Conservation (phyloP, 2,329 filamentous ascomycete species). For the Claviceps paspali region DNA sequence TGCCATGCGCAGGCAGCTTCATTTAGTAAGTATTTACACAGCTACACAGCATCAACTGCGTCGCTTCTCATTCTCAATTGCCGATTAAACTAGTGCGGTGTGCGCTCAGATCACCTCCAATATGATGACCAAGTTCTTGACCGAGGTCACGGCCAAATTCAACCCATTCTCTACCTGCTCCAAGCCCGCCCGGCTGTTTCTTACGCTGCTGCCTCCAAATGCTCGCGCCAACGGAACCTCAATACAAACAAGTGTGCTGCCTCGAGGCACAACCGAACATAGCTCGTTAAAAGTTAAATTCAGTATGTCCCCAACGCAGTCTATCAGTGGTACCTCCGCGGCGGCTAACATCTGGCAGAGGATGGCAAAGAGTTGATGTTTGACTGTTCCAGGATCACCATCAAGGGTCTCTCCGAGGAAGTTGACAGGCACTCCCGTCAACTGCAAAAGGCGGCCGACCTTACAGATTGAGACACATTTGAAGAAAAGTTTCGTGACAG, state of each 20-base stretch:
- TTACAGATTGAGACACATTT: constrained; percentile 42
- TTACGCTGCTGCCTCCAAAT: constrained; percentile 67
- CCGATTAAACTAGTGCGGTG: too few species aligned
- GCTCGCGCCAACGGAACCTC: constrained; percentile 60
- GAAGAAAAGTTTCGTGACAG: constrained; percentile 4
- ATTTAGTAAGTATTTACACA: too few species aligned
- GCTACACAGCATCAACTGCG: too few species aligned
- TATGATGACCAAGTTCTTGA: constrained; percentile 80
- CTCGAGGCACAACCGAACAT: constrained; percentile 51
- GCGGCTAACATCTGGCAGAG: constrained; percentile 38
- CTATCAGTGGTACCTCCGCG: neutral
- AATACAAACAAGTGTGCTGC: constrained; percentile 63
- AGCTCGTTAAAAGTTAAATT: constrained; percentile 68
- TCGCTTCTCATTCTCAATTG: too few species aligned
- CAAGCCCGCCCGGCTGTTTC: constrained; percentile 75
- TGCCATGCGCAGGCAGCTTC: too few species aligned
- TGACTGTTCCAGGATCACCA: constrained; percentile 64
- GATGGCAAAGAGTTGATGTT: constrained; percentile 84
- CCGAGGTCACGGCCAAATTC: constrained; percentile 73
- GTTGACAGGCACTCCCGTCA: constrained; percentile 77
- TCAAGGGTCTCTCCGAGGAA: constrained; percentile 77
- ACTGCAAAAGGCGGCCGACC: constrained; percentile 68
- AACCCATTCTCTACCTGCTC: constrained; percentile 75
- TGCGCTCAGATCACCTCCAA: too few species aligned
- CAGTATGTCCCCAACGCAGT: constrained; percentile 47